Percentiles rank a stretch among this genome's conserved stretches.
phyloP scores from a whole-genome alignment of 2,329 filamentous ascomycete species.

The Fusarium keratoplasticum region DNA sequence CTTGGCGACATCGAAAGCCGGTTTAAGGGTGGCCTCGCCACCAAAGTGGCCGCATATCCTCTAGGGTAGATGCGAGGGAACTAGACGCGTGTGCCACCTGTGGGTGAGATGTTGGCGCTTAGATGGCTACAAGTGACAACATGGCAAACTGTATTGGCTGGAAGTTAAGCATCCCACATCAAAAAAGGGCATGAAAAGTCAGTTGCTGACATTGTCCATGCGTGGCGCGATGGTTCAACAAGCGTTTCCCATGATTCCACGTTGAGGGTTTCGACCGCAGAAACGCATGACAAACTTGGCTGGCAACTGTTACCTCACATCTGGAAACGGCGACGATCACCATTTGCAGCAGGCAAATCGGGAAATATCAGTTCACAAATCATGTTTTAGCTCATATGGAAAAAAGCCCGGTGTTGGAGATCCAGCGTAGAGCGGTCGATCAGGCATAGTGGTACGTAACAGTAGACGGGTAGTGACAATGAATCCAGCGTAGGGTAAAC shows the following conservation, averaged over 20 bases:
- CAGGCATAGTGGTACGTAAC: not conserved
- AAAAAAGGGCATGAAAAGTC: not conserved
- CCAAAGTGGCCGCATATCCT: not conserved
- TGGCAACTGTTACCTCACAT: not conserved
- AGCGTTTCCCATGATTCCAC: constrained; percentile 3
- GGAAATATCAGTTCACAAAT: not conserved
- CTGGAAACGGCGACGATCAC: constrained; percentile 4
- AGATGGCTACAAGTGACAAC: not conserved
- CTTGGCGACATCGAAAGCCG: not conserved
- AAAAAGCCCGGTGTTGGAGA: not conserved
- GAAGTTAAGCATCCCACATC: not conserved
- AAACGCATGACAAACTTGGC: not conserved
- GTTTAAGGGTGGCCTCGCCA: not conserved
- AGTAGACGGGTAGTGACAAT: not conserved
- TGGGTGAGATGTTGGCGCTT: not conserved
- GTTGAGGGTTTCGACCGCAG: not conserved
- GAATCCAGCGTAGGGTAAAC: not conserved
- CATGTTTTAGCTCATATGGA: not conserved
- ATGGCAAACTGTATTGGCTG: not conserved
- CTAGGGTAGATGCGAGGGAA: constrained; percentile 4
- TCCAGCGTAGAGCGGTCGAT: not conserved
- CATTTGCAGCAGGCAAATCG: constrained; percentile 6
- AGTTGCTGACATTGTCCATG: not conserved
- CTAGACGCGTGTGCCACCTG: not conserved
- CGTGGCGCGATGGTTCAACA: constrained; percentile 1